These are phyloP conservation scores for Daldinia concentrica DNA, from an alignment of 495 filamentous ascomycete species.

Conservation along the genomic window DNA sequence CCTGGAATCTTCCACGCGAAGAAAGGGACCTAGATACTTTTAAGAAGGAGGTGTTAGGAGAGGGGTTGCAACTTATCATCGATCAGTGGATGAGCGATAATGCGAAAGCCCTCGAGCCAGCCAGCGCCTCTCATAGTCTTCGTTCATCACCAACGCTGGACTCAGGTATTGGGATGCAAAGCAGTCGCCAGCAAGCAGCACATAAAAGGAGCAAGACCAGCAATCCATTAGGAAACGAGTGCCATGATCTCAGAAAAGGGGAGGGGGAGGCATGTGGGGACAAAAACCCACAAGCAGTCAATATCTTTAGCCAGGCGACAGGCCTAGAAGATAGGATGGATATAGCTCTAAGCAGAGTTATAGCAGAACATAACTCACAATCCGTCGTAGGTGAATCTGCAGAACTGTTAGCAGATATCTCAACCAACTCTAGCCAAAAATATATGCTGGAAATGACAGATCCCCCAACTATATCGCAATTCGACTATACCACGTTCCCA, in stretches of 20 bases:
- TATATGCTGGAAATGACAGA: neutral
- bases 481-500: neutral
- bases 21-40: slow-evolving; percentile 40
- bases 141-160: slow-evolving; percentile 31
- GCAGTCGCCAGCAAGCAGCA: neutral
- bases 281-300: neutral
- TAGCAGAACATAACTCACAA: neutral
- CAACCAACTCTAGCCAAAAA: neutral
- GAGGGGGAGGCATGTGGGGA: neutral
- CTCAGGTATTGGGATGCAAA: slow-evolving; percentile 33
- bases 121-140: slow-evolving; percentile 27
- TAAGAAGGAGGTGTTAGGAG: slow-evolving; percentile 25
- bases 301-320: neutral
- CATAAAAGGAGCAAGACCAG: neutral
- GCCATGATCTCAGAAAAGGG: neutral
- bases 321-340: neutral
- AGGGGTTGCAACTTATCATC: slow-evolving; percentile 41
- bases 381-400: neutral
- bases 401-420: neutral
- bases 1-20: slow-evolving; percentile 27
- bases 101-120: slow-evolving; percentile 11
- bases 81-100: slow-evolving; percentile 42
- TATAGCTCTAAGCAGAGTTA: neutral
- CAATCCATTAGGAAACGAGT: neutral
- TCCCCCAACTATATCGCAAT: slow-evolving; percentile 16